Evolutionary conservation across 1,284 basidiomycete genomes (phyloP), one percentile per base, ranked within the genome.

Genomic region (Volvariella volvacea): DNA sequence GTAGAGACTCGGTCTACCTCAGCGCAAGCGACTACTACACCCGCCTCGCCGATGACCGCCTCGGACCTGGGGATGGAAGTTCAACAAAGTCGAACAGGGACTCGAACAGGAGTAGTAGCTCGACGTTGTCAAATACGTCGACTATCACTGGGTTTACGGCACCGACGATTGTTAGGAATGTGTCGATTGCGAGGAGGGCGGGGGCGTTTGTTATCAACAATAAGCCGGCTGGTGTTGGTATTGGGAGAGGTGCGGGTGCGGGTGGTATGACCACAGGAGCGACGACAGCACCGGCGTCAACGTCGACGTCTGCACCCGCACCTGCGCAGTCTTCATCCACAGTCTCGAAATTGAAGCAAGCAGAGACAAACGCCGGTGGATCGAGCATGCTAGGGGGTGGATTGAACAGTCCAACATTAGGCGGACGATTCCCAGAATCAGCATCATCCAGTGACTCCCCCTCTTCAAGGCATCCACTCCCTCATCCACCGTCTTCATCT

Each of bases 91-190:
- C 62, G 9, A 70, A 73, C 44, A 61, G 76, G 20, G 70, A 76
- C 52, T 78, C 76, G 12, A 67, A 57, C 46, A 59, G 65, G 42
- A 71, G 68, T 45, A 70, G 64, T 48, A 59, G 71, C n/a, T 74
- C 74, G 15, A 76, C 65, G 30, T 42, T 61, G 8, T 47, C 48
- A 6, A 28, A 28, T 33, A 52, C 51, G 42, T 52, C 41, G 20
- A 65, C 56, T n/a, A 61, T 64, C 21, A 61, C 59, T 20, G 61
- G 50, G 41, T 55, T 55, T 21, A 53, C 60, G 15, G 64, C 67
- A n/a, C 64, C 64, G 22, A 63, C 70, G 21, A 74, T 73, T 25
- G 69, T 76, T 16, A 64, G 71, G 6, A 66, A 66, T 37, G 72
- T 68, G 8, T 74, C 71, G 6, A 66, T 78, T 25, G 70, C 67